Percentiles rank a stretch among this genome's conserved stretches.
phyloP scores from a whole-genome alignment of 164 flowering plant species.

The Paratinospora sagittata region DNA sequence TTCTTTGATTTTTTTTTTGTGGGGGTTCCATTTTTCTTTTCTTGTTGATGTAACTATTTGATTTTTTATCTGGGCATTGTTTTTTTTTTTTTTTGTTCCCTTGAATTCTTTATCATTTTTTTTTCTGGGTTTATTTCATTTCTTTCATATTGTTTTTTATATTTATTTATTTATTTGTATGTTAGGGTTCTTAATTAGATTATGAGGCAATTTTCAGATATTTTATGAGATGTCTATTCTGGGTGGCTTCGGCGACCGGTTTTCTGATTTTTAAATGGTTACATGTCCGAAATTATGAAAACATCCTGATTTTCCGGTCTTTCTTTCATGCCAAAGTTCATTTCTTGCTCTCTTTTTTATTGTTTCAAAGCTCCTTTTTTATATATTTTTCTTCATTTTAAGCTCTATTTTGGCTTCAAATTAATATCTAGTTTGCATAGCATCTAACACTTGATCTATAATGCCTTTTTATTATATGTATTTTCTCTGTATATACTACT shows the following conservation, averaged over 20 bases:
- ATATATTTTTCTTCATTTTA: too few relatives aligned
- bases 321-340: too few relatives aligned
- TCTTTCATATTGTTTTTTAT: not conserved
- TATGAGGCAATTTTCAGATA: not conserved
- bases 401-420: not conserved
- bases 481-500: too few relatives aligned
- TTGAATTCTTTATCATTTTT: not conserved
- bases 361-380: too few relatives aligned
- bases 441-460: not conserved
- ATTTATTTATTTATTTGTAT: not conserved
- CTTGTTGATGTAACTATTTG: too few relatives aligned
- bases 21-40: too few relatives aligned
- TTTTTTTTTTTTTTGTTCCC: too few relatives aligned
- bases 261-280: not conserved
- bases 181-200: not conserved
- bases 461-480: not conserved
- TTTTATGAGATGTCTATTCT: not conserved
- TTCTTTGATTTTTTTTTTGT: not conserved
- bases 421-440: too few relatives aligned
- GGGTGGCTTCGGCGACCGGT: not conserved
- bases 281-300: too few relatives aligned
- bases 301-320: too few relatives aligned
- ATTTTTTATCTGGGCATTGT: too few relatives aligned
- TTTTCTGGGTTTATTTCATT: constrained; percentile 4
- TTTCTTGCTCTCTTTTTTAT: too few relatives aligned